Evolutionary conservation across 2,329 filamentous ascomycete species (phyloP).

Genomic region (Penicillium palitans): DNA sequence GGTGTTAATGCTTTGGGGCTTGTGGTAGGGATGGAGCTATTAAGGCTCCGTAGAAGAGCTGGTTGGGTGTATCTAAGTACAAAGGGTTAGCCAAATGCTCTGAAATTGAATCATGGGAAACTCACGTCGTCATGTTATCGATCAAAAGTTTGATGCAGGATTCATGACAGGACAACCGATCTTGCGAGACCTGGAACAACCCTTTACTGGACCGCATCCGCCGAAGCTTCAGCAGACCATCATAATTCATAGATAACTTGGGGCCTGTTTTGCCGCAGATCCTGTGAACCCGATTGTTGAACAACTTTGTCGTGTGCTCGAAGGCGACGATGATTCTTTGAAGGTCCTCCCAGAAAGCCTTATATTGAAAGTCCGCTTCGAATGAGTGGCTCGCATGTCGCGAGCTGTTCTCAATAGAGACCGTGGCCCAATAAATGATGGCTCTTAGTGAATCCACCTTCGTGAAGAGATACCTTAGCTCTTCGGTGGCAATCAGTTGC

Average conservation of each 20-base stretch:
- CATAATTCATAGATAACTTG: neutral
- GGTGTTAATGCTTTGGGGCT: neutral
- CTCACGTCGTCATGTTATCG: neutral
- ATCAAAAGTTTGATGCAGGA: neutral
- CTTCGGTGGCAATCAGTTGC: neutral
- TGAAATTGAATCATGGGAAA: neutral
- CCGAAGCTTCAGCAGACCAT: neutral
- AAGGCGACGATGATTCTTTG: neutral
- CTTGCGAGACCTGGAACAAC: neutral
- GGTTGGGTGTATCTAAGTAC: neutral
- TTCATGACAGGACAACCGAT: neutral
- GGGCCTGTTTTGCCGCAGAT: neutral
- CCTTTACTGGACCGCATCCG: rapidly evolving
- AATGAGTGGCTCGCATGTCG: neutral
- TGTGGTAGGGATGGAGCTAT: too few species aligned
- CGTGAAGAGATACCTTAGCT: neutral
- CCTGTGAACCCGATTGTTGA: neutral
- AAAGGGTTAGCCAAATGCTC: neutral
- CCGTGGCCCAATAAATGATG: too few species aligned
- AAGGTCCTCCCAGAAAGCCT: neutral
- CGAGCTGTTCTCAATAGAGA: neutral
- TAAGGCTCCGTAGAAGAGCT: too few species aligned
- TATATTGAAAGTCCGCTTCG: neutral
- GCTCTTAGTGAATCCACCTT: too few species aligned
- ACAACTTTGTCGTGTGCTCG: neutral